Base-by-base conservation (phyloP, 1,284 basidiomycete species). In the Exobasidium rhododendri region DNA sequence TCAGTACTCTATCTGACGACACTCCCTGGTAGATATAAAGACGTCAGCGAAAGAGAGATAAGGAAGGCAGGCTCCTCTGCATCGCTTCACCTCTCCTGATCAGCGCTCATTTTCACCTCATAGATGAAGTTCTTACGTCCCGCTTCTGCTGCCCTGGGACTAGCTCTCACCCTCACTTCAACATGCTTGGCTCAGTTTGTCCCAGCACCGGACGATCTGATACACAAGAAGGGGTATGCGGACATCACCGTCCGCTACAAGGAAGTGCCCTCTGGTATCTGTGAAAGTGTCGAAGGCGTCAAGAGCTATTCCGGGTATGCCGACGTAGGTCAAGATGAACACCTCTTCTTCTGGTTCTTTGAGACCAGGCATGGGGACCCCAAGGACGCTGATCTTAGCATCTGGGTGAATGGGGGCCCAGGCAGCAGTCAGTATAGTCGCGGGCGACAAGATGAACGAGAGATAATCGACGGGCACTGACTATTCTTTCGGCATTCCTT, bases 261-360 rank as follows among this genome's bases (percentile, higher is more conserved):
- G 50, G 47, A 50, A 50, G 47, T 50, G 28, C 66, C 70, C 67
- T 88, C 86, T 4, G 87, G 88, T 0, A 83, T 89, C 4, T 90
- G 88, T 71, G 88, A 90, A 79, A 88, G 85, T 4, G 87, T 87
- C 0, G 84, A 86, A 0, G 85, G 85, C 0, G 87, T 89, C 7
- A 81, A 83, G 47, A 87, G 88, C 74, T 84, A 86, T 64, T 88
- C 87, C 0, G 73, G 70, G 22, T 74, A 70, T 31, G 66, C 67
- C 6, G 68, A 74, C 13, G 65, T 70, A 10, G 57, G 51, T 14
- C 47, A 68, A n/a, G 57, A 68, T 26, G 43, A 67, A 52, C 67
- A 71, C 49, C 66, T 71, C 45, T 73, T 73, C 55, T 70, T 68
- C 52, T 73, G 68, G 66, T 73, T 69, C 63, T 71, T 73, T 35